Conservation (phyloP, 1,284 basidiomycete species). For the Nidula niveotomentosa region DNA sequence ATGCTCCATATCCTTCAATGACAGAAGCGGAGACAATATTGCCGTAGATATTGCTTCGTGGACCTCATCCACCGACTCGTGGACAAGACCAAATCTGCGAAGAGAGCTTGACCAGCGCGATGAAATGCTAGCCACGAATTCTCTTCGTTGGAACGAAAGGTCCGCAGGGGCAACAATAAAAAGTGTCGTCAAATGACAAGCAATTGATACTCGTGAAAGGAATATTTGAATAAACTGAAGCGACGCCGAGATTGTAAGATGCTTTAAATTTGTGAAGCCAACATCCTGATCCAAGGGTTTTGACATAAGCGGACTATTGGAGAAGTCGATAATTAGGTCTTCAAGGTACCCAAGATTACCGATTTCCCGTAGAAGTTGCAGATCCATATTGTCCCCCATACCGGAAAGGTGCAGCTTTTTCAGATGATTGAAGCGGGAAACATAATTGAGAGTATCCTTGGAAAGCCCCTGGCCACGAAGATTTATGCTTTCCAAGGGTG, state of each 20-base stretch:
- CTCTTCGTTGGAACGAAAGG: slow-evolving; percentile 12
- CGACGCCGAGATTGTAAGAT: slow-evolving; percentile 20
- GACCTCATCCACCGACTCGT: slow-evolving; percentile 9
- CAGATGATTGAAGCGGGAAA: slow-evolving; percentile 16
- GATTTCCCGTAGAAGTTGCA: slow-evolving; percentile 17
- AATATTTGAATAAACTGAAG: slow-evolving; percentile 18
- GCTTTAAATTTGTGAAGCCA: slow-evolving; percentile 19
- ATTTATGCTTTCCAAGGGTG: slow-evolving; percentile 18
- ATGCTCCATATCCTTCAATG: slow-evolving; percentile 14
- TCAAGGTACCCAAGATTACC: slow-evolving; percentile 19
- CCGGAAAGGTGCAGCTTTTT: slow-evolving; percentile 18
- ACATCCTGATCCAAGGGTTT: slow-evolving; percentile 15
- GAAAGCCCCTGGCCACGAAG: slow-evolving; percentile 20
- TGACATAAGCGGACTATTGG: slow-evolving; percentile 5
- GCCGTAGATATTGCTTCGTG: slow-evolving; percentile 7
- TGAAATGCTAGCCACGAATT: slow-evolving; percentile 15
- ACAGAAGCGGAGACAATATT: slow-evolving; percentile 15
- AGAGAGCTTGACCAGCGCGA: slow-evolving; percentile 18
- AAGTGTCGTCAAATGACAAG: slow-evolving; percentile 14
- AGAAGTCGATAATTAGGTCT: slow-evolving; percentile 22
- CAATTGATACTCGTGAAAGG: slow-evolving; percentile 16
- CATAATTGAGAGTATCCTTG: slow-evolving; percentile 18
- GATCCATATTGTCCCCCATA: slow-evolving; percentile 18
- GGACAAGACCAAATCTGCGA: slow-evolving; percentile 18
- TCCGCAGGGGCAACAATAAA: slow-evolving; percentile 8